phyloP scores from a whole-genome alignment of 805 yeast species.

The Wickerhamiella alocasiicola region DNA sequence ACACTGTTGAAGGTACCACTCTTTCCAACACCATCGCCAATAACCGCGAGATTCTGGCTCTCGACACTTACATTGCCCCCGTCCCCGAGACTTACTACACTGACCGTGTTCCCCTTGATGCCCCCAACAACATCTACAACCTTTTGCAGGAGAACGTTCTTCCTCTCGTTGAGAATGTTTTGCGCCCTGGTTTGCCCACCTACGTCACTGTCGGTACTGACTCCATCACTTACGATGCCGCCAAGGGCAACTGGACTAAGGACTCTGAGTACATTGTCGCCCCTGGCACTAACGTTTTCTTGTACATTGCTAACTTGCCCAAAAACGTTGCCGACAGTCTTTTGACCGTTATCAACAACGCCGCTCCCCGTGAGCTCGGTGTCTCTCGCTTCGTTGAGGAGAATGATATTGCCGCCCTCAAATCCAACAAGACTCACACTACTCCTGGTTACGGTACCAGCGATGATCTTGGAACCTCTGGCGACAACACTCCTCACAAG shows the following conservation, averaged over 20 bases:
- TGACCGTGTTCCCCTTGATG: conserved; percentile 52
- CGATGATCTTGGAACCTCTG: conserved; percentile 76
- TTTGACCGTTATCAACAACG: conserved; percentile 40
- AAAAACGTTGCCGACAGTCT: conserved; percentile 42
- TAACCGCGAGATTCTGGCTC: conserved; percentile 36
- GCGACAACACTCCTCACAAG: conserved; percentile 68
- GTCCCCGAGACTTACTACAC: conserved; percentile 54
- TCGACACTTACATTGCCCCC: conserved; percentile 46
- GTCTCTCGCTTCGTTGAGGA: conserved; percentile 14
- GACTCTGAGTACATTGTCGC: conserved; percentile 72
- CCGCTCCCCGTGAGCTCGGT: conserved; percentile 18
- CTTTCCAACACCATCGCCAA: conserved; percentile 35
- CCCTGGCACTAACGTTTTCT: conserved; percentile 77
- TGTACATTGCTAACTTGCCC: conserved; percentile 44
- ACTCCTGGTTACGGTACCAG: conserved; percentile 65
- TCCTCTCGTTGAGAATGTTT: conserved; percentile 28
- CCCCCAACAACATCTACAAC: conserved; percentile 43
- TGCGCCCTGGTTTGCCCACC: conserved; percentile 26
- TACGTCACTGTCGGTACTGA: conserved; percentile 70
- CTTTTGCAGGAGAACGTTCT: conserved; percentile 48
- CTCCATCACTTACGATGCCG: conserved; percentile 72
- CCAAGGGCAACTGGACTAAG: conserved; percentile 67
- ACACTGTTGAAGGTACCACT: conserved; percentile 40
- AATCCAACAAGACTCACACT: conserved; percentile 20
- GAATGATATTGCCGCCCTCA: not conserved